Evolutionary conservation across 768 basidiomycete genomes (phyloP), one percentile per base, ranked within the genome.

Genomic region (Baorangia bicolor): DNA sequence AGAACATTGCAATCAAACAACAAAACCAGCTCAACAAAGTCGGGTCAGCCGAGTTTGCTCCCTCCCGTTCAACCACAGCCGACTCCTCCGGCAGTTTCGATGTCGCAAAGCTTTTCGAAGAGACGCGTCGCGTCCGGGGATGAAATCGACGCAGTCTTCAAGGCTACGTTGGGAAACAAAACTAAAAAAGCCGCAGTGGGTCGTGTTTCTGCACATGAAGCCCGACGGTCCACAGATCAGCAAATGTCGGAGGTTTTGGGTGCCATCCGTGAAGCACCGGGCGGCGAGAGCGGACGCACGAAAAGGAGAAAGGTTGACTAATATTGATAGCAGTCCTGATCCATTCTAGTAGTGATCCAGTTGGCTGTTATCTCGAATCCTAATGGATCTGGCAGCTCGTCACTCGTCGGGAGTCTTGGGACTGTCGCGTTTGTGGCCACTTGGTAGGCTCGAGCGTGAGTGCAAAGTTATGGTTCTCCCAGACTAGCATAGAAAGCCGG

Each of bases 101-200:
- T 27, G 0, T 38, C 47, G 3, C 70, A 69, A 60, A 81, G 79
- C 63, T 47, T 58, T 34, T 72, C 77, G 23, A 85, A 84, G 69
- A 80, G 80, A 42, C 75, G 79, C 62, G 66, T 48, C 25, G 64
- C 68, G 23, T 58, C 72, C 8, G 80, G 75, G 43, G 85, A 92
- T 61, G 90, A 90, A 66, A 93, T 94, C 49, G 92, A 93, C 53
- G 80, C 73, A 4, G 73, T 92, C 12, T 94, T 94, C 66, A 77
- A 82, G 38, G 66, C 74, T 41, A 75, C 74, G 21, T 64, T 87
- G 20, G 85, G 85, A 20, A 83, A 79, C 62, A 85, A 80, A 69
- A 68, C 77, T 21, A 88, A 82, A 73, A 84, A 79, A 63, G 79
- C 74, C 23, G 81, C 79, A 4, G 65, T 88, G 27, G 67, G 55